phyloP scores from a whole-genome alignment of 1,284 basidiomycete genomes.

The Cerioporus squamosus region DNA sequence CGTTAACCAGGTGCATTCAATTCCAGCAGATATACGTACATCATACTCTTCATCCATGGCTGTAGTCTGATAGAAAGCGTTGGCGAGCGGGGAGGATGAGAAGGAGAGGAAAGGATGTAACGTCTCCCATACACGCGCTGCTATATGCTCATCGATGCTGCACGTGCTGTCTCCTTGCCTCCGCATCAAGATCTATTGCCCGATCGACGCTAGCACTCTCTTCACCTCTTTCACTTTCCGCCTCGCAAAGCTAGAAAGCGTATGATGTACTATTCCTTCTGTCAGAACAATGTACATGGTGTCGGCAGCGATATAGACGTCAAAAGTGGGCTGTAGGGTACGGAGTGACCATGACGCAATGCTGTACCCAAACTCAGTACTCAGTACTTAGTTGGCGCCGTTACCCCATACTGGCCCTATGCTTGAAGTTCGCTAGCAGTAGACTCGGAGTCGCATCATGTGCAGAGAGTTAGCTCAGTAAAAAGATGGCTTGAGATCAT shows the following conservation, averaged over 20 bases:
- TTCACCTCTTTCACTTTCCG: background rate
- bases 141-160: slow-evolving; percentile 27
- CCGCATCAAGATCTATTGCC: slow-evolving; percentile 20
- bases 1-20: background rate
- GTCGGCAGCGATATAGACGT: too few relatives aligned
- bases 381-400: too few relatives aligned
- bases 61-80: slow-evolving; percentile 19
- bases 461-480: too few relatives aligned
- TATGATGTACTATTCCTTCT: too few relatives aligned
- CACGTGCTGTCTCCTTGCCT: slow-evolving; percentile 23
- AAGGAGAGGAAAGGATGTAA: slow-evolving; percentile 12
- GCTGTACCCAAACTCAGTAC: too few relatives aligned
- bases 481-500: too few relatives aligned
- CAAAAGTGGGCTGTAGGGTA: too few relatives aligned
- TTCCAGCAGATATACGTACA: slow-evolving; percentile 44
- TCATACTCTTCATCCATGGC: slow-evolving; percentile 91
- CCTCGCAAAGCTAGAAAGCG: background rate
- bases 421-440: too few relatives aligned
- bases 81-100: slow-evolving; percentile 1
- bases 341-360: too few relatives aligned
- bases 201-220: slow-evolving; percentile 3
- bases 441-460: too few relatives aligned
- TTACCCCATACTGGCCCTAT: too few relatives aligned
- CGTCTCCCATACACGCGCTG: slow-evolving; percentile 11
- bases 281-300: too few relatives aligned